Base-by-base conservation (phyloP, 2,329 filamentous ascomycete genomes). In the Eurotiales sp. region DNA sequence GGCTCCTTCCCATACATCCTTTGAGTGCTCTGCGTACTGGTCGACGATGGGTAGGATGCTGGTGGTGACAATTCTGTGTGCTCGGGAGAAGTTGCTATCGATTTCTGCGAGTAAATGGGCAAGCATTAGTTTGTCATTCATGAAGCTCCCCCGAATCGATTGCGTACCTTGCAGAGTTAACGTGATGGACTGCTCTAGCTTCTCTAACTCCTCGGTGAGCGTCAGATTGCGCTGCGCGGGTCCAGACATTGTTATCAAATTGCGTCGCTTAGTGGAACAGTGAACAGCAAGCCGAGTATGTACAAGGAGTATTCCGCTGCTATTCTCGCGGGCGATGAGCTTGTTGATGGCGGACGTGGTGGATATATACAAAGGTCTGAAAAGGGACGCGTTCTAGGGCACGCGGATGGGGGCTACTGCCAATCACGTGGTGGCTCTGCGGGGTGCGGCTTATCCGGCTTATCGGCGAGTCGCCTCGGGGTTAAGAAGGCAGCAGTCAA, bases 11-110 rank as follows among this genome's bases (percentile, higher is more conserved):
- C 93, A 99, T 2, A 99, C 92, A 44, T 90, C 84, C 56, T 86
- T 86, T 1, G 93, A 97, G 65, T 97, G 88, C 59, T 95, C 90
- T 41, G 89, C 89, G 72, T 99, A 99, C 65, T 95, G 87, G 67
- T 97, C 92, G 17, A 99, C 90, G 1, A 96, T 81, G 1, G 93
- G 93, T 3, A 99, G 74, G 50, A 99, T 96, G 65, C 85, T 95
- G 1, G 87, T 86, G 0, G 93, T 97, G 34, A 99, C 92, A 54
- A 99, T 97, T 56, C 90, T 86, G 70, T 99, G 93, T 25, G 93
- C 91, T 65, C 89, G 90, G 74, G 89, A 96, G 70, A 99, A 99
- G 73, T 99, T 99, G 71, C 90, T 88, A 69, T 99, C 93, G 74
- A 99, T 99, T 77, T 99, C 93, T 95, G 62, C 21, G n/a, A n/a